Evolutionary conservation across 495 filamentous ascomycete genomes (phyloP), one percentile per base, ranked within the genome.

Genomic region (Bacidia rubella): DNA sequence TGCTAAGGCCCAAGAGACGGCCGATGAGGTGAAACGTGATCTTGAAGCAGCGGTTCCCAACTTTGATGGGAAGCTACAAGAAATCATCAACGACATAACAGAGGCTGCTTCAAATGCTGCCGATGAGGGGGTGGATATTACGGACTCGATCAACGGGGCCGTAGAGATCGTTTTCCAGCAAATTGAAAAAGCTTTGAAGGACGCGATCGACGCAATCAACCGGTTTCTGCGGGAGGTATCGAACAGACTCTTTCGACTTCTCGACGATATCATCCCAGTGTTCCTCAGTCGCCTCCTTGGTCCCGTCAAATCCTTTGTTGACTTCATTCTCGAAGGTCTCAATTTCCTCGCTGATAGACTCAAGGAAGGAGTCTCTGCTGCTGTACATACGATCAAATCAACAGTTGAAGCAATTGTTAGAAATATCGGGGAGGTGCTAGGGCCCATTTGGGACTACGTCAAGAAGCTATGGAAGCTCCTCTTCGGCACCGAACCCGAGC

Each of bases 61-160:
- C 48, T 51, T 51, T 25, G 48, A 51, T 42, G 48, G 48, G 19
- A 51, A 51, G 48, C 35, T 51, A 42, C 26, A 51, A 51, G 48
- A 51, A 25, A 51, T 51, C 35, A 51, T 51, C 25, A 23, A 51
- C 29, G 35, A 51, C 17, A 42, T 51, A 51, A 51, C 48, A 38
- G 48, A 51, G 29, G 24, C 27, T 35, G 48, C 27, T 29, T 51
- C 48, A 39, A 39, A 19, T 3, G 48, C 48, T 39, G 48, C 48
- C 22, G 48, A 51, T 3, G 35, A 51, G 15, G 48, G 48, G n/a
- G 17, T 51, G 20, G 48, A 51, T 42, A 51, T 51, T 19, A 51
- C 48, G 2, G 48, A 51, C 19, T 40, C 48, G 26, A 51, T 51
- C 48, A 51, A 51, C 48, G 48, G 48, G 48, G 48, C 48, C 25